These are phyloP conservation scores for Clarireedia sp. DNA, from an alignment of 2,329 filamentous ascomycete genomes.

Conservation along the genomic window DNA sequence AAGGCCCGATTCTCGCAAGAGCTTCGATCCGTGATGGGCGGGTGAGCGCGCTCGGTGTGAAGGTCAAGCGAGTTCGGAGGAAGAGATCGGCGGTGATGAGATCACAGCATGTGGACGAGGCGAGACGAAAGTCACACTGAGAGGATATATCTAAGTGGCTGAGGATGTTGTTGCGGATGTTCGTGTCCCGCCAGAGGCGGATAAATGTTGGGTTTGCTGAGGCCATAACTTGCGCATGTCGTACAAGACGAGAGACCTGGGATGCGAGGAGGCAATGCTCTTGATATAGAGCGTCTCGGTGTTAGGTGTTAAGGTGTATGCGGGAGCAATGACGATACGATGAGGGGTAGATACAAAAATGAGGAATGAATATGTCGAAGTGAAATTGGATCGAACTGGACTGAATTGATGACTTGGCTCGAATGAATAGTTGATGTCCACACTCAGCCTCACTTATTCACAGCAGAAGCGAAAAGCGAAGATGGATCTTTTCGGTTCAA, in stretches of 20 bases:
- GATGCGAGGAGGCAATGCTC: background rate
- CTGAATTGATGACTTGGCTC: too few species aligned
- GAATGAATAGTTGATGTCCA: too few species aligned
- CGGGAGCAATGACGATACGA: background rate
- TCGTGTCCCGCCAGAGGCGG: constrained; percentile 28
- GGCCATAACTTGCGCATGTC: constrained; percentile 31
- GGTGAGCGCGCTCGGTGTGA: constrained; percentile 68
- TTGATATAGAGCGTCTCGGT: background rate
- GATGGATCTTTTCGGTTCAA: background rate
- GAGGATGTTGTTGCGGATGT: constrained; percentile 23
- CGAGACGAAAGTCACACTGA: constrained; percentile 53
- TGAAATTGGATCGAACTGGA: too few species aligned
- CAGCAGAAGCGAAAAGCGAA: too few species aligned
- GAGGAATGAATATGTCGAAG: too few species aligned
- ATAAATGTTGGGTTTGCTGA: constrained; percentile 25
- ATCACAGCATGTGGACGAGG: constrained; percentile 63
- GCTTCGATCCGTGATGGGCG: constrained; percentile 65
- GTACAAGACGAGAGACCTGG: background rate
- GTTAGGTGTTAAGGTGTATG: background rate
- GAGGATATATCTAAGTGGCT: constrained; percentile 23
- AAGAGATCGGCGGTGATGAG: constrained; percentile 64
- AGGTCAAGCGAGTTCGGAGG: constrained; percentile 59
- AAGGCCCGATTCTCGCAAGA: constrained; percentile 67
- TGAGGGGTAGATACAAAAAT: background rate
- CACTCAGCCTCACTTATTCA: too few species aligned